phyloP scores from a whole-genome alignment of 257 asterid genomes.

The Echium plantagineum region DNA sequence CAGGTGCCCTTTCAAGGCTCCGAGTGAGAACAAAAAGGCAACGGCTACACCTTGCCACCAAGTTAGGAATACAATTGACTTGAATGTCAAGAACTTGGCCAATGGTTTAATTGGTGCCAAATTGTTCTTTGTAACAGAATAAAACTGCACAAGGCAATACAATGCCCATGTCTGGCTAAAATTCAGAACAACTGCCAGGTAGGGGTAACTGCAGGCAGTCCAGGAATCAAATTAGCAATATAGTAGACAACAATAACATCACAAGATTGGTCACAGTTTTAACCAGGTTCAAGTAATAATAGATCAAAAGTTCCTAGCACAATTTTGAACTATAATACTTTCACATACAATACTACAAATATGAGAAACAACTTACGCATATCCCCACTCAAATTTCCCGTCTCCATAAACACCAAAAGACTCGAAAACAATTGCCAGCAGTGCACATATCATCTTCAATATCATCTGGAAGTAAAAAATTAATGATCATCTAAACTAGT shows the following conservation, averaged over 20 bases:
- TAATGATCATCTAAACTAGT: conserved; percentile 3
- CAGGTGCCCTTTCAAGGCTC: conserved; percentile 77
- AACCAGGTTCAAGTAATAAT: background rate
- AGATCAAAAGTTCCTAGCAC: background rate
- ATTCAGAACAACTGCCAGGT: conserved; percentile 80
- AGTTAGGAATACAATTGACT: conserved; percentile 87
- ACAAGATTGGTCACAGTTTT: background rate
- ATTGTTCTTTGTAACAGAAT: conserved; percentile 79
- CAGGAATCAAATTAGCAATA: conserved; percentile 10
- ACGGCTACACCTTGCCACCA: conserved; percentile 99
- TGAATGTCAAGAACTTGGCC: conserved; percentile 92
- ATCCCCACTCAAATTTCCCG: conserved; percentile 90
- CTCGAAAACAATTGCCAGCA: conserved; percentile 68
- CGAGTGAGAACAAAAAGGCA: conserved; percentile 85
- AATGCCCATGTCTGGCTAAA: conserved; percentile 99
- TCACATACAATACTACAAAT: too few species aligned
- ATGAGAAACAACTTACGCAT: conserved; percentile 52
- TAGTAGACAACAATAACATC: background rate
- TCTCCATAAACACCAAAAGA: conserved; percentile 81
- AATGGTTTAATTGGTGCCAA: conserved; percentile 89
- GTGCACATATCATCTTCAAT: conserved; percentile 87
- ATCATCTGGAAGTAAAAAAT: conserved; percentile 55
- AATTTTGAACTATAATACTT: background rate
- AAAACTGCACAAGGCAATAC: conserved; percentile 93
- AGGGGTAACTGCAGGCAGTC: conserved; percentile 77